Percentiles rank a stretch among this genome's conserved stretches.
These are phyloP conservation scores for Neurospora sp. DNA, from an alignment of 495 filamentous ascomycete species.

Conservation along the genomic window DNA sequence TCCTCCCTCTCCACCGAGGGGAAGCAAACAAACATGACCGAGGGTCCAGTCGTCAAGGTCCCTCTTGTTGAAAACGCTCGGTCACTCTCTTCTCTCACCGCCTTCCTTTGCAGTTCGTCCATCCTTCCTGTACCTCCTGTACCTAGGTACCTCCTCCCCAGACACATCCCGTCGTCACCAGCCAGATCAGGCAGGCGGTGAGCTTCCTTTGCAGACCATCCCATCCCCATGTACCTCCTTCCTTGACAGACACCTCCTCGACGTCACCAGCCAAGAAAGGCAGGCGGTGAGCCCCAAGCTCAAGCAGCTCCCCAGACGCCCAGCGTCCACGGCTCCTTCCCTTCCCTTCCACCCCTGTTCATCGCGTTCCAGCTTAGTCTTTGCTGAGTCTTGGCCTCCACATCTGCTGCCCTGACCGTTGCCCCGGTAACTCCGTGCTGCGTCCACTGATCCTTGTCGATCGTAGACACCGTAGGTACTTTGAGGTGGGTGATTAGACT, in stretches of 20 bases:
- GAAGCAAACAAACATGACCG: not conserved
- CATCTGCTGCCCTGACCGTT: slow-evolving; percentile 46
- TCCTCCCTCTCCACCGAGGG: not conserved
- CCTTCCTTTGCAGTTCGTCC: not conserved
- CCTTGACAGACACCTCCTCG: not conserved
- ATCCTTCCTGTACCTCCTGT: not conserved
- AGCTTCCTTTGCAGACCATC: not conserved
- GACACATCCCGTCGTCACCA: not conserved
- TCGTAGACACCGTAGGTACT: slow-evolving; percentile 65
- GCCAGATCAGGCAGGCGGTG: not conserved
- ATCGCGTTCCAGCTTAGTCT: slow-evolving; percentile 51
- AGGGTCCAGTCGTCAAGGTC: not conserved
- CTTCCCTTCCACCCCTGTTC: slow-evolving; percentile 35
- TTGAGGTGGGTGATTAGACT: slow-evolving; percentile 73
- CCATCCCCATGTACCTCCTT: not conserved
- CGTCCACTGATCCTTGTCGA: slow-evolving; percentile 78
- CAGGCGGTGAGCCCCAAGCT: not conserved
- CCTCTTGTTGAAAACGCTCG: not conserved
- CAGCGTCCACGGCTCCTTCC: slow-evolving; percentile 58
- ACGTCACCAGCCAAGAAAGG: not conserved
- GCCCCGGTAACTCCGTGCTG: slow-evolving; percentile 68
- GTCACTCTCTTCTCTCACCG: not conserved
- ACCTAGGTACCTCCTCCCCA: not conserved
- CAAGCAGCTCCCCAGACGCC: slow-evolving; percentile 56
- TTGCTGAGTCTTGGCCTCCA: slow-evolving; percentile 42